These are phyloP conservation scores for Colletotrichum cuscutae DNA, from an alignment of 2,329 filamentous ascomycete species.

Conservation along the genomic window DNA sequence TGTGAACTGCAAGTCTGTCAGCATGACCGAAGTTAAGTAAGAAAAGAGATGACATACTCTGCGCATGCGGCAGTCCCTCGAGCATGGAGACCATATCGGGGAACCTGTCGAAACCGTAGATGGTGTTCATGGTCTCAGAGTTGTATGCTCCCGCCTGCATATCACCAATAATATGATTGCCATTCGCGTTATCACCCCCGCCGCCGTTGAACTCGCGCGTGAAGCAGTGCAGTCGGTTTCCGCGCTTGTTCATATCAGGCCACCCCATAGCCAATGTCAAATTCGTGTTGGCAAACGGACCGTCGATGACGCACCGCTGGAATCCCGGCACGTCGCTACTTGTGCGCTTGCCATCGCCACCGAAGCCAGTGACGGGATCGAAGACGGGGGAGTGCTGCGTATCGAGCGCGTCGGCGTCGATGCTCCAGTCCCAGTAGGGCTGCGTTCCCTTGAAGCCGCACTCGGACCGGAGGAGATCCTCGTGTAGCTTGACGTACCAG, in stretches of 20 bases:
- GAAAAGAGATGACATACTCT: conserved; percentile 19
- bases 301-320: conserved; percentile 38
- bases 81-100: conserved; percentile 33
- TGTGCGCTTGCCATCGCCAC: conserved; percentile 39
- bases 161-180: conserved; percentile 33
- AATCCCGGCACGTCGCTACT: conserved; percentile 29
- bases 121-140: conserved; percentile 33
- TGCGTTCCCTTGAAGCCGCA: conserved; percentile 46
- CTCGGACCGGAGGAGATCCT: conserved; percentile 41
- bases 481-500: conserved; percentile 44
- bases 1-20: conserved; percentile 23
- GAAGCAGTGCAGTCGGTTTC: conserved; percentile 36
- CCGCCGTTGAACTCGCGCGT: conserved; percentile 37
- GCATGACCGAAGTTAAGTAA: background rate
- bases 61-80: conserved; percentile 36
- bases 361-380: conserved; percentile 45
- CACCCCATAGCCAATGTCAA: conserved; percentile 35
- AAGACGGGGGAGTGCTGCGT: conserved; percentile 43
- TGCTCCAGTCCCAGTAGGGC: conserved; percentile 46
- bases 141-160: conserved; percentile 34
- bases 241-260: conserved; percentile 32
- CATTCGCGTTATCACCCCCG: conserved; percentile 26
- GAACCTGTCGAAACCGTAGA: conserved; percentile 34
- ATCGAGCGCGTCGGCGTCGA: conserved; percentile 36
- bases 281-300: conserved; percentile 38